Base-by-base conservation (phyloP, 2,329 filamentous ascomycete genomes). In the Chrysoporthe austroafricana region DNA sequence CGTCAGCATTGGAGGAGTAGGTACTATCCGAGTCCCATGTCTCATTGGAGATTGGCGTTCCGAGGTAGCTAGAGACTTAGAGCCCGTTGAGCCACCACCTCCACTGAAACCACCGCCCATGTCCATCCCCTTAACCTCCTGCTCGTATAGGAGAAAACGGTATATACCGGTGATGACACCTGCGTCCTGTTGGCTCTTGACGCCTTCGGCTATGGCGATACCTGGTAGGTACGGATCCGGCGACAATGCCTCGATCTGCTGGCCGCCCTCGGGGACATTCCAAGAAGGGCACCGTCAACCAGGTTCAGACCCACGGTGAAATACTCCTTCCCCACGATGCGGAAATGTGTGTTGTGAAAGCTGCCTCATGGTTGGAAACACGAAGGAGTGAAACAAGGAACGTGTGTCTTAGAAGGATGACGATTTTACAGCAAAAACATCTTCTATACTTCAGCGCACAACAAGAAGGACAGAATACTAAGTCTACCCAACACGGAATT, bases 101-200 rank as follows among this genome's bases (percentile, higher is more conserved):
- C 42, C 56, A n/a, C 54, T 54, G n/a, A 59, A 18, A 18, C 44
- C 11, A 46, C 44, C 4, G 14, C 36, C 9, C 36, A 13, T 46
- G 13, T 14, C 44, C 44, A 14, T 39, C 4, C 77, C 90, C 88
- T 66, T 64, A 6, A 26, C 61, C 58, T 68, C 66, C 62, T 68
- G 57, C 57, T 68, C 63, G 14, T 83, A 93, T 62, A 81, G 85
- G n/a, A 94, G 81, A 62, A 84, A 84, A 92, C 14, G 44, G 8
- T 13, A 13, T n/a, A 46, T 13, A 46, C 44, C 44, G 4, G 44
- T 5, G 44, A 46, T 46, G 11, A 46, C 44, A 46, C 44, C 44
- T 16, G 44, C 44, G 44, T n/a, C 44, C 44, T 46, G 44, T 13
- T 46, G 44, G 44, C 13, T 13, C 44, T 2, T n/a, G 44, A 46